Evolutionary conservation across 1,284 basidiomycete species (phyloP), one percentile per base, ranked within the genome.

Genomic region (Ustilago nuda): DNA sequence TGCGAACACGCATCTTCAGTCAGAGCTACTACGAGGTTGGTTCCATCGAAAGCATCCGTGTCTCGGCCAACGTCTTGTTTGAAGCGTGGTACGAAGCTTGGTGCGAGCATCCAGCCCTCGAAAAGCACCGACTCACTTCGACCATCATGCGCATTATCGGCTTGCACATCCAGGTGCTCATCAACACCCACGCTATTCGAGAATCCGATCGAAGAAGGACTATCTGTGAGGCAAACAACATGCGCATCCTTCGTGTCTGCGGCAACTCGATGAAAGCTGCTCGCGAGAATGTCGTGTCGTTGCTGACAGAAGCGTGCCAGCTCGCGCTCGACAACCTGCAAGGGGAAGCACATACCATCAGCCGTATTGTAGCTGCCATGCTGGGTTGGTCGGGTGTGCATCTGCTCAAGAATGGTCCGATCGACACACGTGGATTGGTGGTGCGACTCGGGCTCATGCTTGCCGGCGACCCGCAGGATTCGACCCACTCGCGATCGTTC

Each of bases 21-120:
- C 73, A 76, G 52, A 76, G 64, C 61, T 76, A 76, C 55, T 76
- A 76, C 61, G 73, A 76, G 52, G 73, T 76, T 3, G 73, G 73
- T 8, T 76, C 73, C 11, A 76, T 76, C 53, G 73, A 76, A 52
- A 76, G 73, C 68, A 76, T 68, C 32, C 73, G 73, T 39, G 68
- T 71, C 30, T 76, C 73, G 7, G 73, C 73, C 57, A 76, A 76
- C 11, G 73, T 76, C 15, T 41, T 71, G 33, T 48, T 76, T n/a
- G 65, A 66, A 23, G 73, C 73, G 12, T 76, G 73, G 73, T 64
- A 43, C 17, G 73, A 76, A 50, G 73, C 73, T 0, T 76, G 73
- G 73, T 76, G 73, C 56, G 73, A 76, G 50, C 73, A 76, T 62
- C 73, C 73, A 15, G 65, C 65, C 3, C 51, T 76, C 43, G 59